Base-by-base conservation (phyloP, 331 rosid species). In the Quercus phellos region DNA sequence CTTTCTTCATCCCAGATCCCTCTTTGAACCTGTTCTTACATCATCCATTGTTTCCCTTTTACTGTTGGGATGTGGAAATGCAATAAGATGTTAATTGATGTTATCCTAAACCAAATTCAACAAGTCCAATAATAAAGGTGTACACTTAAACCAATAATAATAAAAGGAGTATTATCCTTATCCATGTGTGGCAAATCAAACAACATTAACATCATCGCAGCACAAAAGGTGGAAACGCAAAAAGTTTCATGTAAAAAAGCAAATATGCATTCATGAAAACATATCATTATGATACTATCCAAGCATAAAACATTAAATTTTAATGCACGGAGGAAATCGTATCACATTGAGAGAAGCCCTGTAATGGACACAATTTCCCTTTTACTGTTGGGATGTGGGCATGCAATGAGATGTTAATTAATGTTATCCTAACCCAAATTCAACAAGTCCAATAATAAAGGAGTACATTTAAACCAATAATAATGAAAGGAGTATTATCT, bases 381-480 rank as follows among this genome's bases (percentile, higher is more conserved):
- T 17, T 30, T 6, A 32, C 34, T 66, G 51, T 66, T 66, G 27
- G 51, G 51, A 8, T 66, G 27, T n/a, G 16, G 58, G 14, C 11
- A 12, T 46, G 53, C 53, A 46, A 64, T 55, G 78, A 29, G 42
- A 79, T 46, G 79, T 68, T 56, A 42, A 50, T 55, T 5, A 68
- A 74, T 32, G 16, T 80, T 74, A 68, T 30, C 55, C 63, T 2
- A 64, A 75, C 11, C 34, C 22, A 38, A 30, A 76, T 67, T 34
- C 42, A 74, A 26, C 42, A 24, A 46, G 79, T 4, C 11, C 3
- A 38, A 8, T 5, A 18, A 60, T 79, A 79, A 0, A 64, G 76
- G 73, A 27, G 79, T 11, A 6, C 68, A 63, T 0, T 67, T 76
- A 58, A 74, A 81, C 73, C 74, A 68, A 46, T 60, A 71, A 4